Conservation (phyloP, 805 yeast species). For the Zygosaccharomyces kombuchaensis region DNA sequence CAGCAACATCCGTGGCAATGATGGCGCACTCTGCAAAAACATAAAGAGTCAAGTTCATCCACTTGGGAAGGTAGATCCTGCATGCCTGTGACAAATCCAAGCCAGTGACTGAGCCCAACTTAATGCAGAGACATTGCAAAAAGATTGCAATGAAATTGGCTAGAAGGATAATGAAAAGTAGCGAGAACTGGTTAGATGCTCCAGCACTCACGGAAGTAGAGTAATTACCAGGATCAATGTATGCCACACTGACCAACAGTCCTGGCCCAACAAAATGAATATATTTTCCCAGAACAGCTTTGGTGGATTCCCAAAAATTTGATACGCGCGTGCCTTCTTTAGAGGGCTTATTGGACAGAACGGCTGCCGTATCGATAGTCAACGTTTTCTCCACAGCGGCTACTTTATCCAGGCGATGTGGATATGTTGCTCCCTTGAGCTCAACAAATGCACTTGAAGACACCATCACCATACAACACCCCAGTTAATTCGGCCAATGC, state of each 20-base stretch:
- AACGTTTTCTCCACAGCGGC: no score
- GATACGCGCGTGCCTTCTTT: not conserved
- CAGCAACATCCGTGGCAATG: conserved; percentile 89
- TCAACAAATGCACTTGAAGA: no score
- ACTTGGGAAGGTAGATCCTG: conserved; percentile 59
- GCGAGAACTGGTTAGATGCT: conserved; percentile 67
- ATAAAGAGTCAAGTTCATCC: conserved; percentile 62
- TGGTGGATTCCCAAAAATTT: conserved; percentile 18
- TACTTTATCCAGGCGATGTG: no score
- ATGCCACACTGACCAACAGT: conserved; percentile 80
- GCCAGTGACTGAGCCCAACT: conserved; percentile 86
- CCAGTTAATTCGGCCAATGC: no score
- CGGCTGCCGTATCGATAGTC: no score
- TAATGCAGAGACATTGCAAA: conserved; percentile 76
- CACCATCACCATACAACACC: no score
- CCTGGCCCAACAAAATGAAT: conserved; percentile 81
- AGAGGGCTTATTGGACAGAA: no score
- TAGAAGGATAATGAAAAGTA: conserved; percentile 65
- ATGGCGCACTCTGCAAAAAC: conserved; percentile 84
- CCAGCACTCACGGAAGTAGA: conserved; percentile 89
- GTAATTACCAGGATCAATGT: conserved; percentile 93
- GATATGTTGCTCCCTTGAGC: no score
- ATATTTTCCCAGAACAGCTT: conserved; percentile 42
- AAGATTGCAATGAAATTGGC: conserved; percentile 84
- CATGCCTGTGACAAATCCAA: conserved; percentile 84